Percentiles rank a stretch among this genome's conserved stretches.
These are phyloP conservation scores for Alternaria gansuensis DNA, from an alignment of 2,329 filamentous ascomycete genomes.

Conservation along the genomic window DNA sequence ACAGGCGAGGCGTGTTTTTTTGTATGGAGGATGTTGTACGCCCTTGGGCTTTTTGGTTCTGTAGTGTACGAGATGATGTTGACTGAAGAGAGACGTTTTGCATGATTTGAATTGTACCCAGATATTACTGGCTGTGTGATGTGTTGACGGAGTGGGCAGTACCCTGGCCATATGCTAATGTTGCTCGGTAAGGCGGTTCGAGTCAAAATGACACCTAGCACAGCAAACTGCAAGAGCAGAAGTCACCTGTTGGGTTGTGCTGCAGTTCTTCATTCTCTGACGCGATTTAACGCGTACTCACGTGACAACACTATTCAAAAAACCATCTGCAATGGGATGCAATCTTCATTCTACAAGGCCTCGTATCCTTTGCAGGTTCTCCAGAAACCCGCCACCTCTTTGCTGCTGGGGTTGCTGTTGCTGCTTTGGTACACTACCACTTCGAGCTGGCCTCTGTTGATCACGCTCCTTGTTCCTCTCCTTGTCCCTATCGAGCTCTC, in stretches of 20 bases:
- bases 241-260: neutral
- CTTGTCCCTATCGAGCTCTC: slow-evolving; percentile 54
- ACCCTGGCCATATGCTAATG: neutral
- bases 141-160: neutral
- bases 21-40: neutral
- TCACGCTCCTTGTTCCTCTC: slow-evolving; percentile 30
- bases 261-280: neutral
- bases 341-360: slow-evolving; percentile 42
- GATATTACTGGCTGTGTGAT: neutral
- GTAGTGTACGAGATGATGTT: slow-evolving; percentile 10
- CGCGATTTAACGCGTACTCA: slow-evolving; percentile 19
- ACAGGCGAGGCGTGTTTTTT: slow-evolving; percentile 12
- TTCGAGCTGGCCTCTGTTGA: slow-evolving; percentile 35
- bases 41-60: slow-evolving; percentile 2
- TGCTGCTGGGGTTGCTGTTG: slow-evolving; percentile 32
- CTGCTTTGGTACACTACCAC: slow-evolving; percentile 35
- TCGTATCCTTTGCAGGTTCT: slow-evolving; percentile 52
- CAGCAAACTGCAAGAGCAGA: neutral
- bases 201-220: neutral
- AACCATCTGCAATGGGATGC: neutral
- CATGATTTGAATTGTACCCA: neutral
- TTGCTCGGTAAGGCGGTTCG: neutral
- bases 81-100: slow-evolving; percentile 7
- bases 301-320: slow-evolving; percentile 14
- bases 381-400: slow-evolving; percentile 48